A percentile compares a stretch with the other conserved stretches of the same genome.
phyloP scores from a whole-genome alignment of 2,329 filamentous ascomycete species.

The Acrodontium crateriforme region DNA sequence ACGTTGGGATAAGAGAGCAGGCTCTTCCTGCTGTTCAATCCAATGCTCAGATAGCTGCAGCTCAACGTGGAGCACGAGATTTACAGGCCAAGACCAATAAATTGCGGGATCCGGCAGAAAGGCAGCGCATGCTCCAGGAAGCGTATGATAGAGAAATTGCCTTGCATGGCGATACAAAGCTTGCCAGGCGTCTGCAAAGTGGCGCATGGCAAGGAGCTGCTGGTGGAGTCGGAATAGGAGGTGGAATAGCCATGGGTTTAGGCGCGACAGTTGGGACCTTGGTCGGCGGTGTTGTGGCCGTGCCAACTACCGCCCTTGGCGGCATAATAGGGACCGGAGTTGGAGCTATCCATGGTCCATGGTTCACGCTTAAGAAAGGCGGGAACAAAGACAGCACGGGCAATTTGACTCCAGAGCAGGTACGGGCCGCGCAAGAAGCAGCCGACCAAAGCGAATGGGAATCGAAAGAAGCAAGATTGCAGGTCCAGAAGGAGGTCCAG shows the following conservation, averaged over 20 bases:
- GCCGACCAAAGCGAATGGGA: no score
- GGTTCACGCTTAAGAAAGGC: slow-evolving; percentile 27
- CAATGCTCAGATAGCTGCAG: slow-evolving; percentile 1
- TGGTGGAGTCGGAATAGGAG: slow-evolving; percentile 30
- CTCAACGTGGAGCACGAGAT: slow-evolving; percentile 1
- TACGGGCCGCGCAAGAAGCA: no score
- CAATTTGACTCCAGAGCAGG: no score
- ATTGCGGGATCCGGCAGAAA: slow-evolving; percentile 14
- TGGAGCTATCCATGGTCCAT: slow-evolving; percentile 30
- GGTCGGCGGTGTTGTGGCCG: slow-evolving; percentile 25
- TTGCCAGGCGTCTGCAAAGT: slow-evolving; percentile 14
- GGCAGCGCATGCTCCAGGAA: slow-evolving; percentile 16
- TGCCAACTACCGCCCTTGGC: slow-evolving; percentile 27
- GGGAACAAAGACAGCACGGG: no score
- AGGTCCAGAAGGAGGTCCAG: no score
- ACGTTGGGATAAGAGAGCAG: no score
- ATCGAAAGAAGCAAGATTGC: no score
- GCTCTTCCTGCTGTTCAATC: no score
- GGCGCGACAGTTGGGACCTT: slow-evolving; percentile 29
- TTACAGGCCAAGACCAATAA: slow-evolving; percentile 11
- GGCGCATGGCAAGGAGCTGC: slow-evolving; percentile 28
- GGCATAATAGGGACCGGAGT: slow-evolving; percentile 28
- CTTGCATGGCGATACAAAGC: slow-evolving; percentile 17
- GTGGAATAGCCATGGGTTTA: slow-evolving; percentile 27
- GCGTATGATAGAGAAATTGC: slow-evolving; percentile 20